Percentiles rank a stretch among this genome's conserved stretches.
These are phyloP conservation scores for Combretum micranthum DNA, from an alignment of 345 rosid genomes.

Conservation along the genomic window DNA sequence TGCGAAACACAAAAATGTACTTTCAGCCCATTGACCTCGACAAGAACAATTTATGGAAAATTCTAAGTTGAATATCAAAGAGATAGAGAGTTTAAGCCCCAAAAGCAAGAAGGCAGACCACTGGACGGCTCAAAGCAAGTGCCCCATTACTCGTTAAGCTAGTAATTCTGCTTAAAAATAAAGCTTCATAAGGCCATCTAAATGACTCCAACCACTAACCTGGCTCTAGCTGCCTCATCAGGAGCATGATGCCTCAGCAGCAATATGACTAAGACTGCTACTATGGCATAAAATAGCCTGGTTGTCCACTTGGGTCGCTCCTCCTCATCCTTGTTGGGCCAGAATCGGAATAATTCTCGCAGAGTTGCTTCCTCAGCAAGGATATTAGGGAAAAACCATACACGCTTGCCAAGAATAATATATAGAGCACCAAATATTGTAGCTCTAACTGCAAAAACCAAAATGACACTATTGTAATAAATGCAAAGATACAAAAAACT, in stretches of 20 bases:
- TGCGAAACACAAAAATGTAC: constrained; percentile 20
- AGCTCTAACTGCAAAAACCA: constrained; percentile 69
- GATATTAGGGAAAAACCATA: constrained; percentile 96
- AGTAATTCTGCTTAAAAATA: background rate
- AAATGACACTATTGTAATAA: background rate
- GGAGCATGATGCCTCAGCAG: constrained; percentile 96
- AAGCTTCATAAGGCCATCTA: background rate
- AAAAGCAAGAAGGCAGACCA: background rate
- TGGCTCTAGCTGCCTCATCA: constrained; percentile 98
- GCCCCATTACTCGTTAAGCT: background rate
- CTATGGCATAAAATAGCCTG: constrained; percentile 74
- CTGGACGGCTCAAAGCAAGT: too few species aligned
- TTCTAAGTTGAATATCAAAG: too few species aligned
- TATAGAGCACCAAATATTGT: constrained; percentile 65
- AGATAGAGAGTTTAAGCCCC: too few species aligned
- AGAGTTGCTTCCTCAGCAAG: constrained; percentile 99
- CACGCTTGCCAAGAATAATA: constrained; percentile 80
- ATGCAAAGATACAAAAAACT: background rate
- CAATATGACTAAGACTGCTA: constrained; percentile 69
- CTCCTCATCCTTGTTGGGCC: constrained; percentile 98
- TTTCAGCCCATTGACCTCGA: too few species aligned
- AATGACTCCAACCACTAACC: constrained; percentile 33
- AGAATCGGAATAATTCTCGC: constrained; percentile 89
- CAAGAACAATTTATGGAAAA: too few species aligned
- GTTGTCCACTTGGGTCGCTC: constrained; percentile 95